Conservation (phyloP, 1,284 basidiomycete species). For the Melanopsichium pennsylvanicum region DNA sequence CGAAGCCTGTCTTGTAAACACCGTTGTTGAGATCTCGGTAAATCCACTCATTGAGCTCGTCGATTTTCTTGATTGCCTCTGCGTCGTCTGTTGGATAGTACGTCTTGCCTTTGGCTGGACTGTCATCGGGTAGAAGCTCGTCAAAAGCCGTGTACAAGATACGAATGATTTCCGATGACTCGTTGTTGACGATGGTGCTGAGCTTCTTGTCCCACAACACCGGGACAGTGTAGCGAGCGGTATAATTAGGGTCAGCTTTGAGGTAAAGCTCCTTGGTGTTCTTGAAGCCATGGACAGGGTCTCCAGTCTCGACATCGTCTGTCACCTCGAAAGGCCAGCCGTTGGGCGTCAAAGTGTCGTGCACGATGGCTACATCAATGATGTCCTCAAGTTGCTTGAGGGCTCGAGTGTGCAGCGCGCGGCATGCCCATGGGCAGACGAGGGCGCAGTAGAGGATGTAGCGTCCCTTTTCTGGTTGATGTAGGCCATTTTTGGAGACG, state of each 20-base stretch:
- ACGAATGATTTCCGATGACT: slow-evolving; percentile 73
- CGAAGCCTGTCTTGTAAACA: slow-evolving; percentile 81
- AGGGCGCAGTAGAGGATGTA: slow-evolving; percentile 45
- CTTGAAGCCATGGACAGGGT: slow-evolving; percentile 65
- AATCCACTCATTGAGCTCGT: slow-evolving; percentile 85
- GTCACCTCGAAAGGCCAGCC: slow-evolving; percentile 81
- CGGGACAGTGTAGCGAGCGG: slow-evolving; percentile 68
- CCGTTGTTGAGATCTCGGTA: slow-evolving; percentile 63
- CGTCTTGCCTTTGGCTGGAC: slow-evolving; percentile 34
- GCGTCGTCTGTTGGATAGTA: slow-evolving; percentile 71
- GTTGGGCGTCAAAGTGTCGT: slow-evolving; percentile 79
- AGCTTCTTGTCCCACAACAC: slow-evolving; percentile 90
- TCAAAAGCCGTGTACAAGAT: slow-evolving; percentile 75
- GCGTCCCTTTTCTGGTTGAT: slow-evolving; percentile 80
- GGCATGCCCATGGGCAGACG: slow-evolving; percentile 81
- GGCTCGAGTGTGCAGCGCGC: slow-evolving; percentile 83
- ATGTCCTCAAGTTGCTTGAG: slow-evolving; percentile 88
- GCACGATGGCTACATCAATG: slow-evolving; percentile 70
- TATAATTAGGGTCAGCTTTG: slow-evolving; percentile 72
- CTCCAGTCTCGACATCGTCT: slow-evolving; percentile 28
- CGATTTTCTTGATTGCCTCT: slow-evolving; percentile 70
- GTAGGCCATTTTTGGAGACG: slow-evolving; percentile 74
- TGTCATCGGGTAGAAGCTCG: slow-evolving; percentile 36
- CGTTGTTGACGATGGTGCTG: slow-evolving; percentile 84
- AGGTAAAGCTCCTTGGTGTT: slow-evolving; percentile 72